phyloP scores from a whole-genome alignment of 306 rosid genomes.

The Quercus alba region DNA sequence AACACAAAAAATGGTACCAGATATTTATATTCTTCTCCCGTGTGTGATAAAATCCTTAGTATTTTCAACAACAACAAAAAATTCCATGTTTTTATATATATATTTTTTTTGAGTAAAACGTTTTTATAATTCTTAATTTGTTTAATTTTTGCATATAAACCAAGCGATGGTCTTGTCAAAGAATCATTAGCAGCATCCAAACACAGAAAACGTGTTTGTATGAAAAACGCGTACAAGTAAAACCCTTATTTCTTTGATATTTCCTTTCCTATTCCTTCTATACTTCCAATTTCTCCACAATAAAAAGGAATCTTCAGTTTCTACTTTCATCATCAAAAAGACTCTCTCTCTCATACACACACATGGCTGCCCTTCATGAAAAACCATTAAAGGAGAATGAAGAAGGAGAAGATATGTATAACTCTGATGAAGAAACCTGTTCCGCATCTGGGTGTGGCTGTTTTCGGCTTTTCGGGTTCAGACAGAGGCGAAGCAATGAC shows the following conservation, averaged over 20 bases:
- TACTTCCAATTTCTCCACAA: neutral
- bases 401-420: slow-evolving; percentile 23
- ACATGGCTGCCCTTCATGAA: slow-evolving; percentile 35
- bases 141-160: too few relatives aligned
- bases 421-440: slow-evolving; percentile 21
- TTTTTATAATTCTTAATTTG: too few relatives aligned
- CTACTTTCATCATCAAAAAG: neutral
- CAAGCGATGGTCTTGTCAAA: neutral
- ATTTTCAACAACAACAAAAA: too few relatives aligned
- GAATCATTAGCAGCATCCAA: neutral
- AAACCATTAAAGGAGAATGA: slow-evolving; percentile 29
- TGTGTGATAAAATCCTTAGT: too few relatives aligned
- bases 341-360: neutral
- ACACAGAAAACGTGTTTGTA: neutral
- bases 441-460: slow-evolving; percentile 42
- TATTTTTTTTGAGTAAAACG: too few relatives aligned
- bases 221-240: neutral
- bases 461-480: slow-evolving; percentile 26
- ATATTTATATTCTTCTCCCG: rapidly evolving
- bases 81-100: too few relatives aligned
- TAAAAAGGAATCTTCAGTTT: neutral
- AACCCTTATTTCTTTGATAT: neutral
- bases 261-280: slow-evolving; percentile 30
- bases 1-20: too few relatives aligned
- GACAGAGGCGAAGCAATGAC: slow-evolving; percentile 18